Conservation (phyloP, 2,329 filamentous ascomycete genomes). For the Neonectria coccinea region DNA sequence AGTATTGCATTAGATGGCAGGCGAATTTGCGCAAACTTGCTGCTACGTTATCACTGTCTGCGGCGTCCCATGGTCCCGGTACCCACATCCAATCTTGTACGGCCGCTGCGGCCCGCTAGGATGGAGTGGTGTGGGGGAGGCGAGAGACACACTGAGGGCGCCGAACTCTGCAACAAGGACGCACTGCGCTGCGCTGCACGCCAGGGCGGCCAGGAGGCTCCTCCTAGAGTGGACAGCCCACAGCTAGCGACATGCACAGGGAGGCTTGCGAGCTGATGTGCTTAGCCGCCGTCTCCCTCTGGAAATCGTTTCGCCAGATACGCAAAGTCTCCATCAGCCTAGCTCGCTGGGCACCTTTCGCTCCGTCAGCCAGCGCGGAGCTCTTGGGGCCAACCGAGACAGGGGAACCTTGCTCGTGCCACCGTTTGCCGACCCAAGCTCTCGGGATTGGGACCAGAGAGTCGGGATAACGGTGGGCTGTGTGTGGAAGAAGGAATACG, state of each 20-base stretch:
- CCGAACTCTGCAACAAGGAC: constrained; percentile 34
- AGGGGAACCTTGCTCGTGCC: constrained; percentile 48
- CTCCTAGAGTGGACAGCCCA: constrained; percentile 25
- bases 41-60: constrained; percentile 32
- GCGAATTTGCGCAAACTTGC: constrained; percentile 24
- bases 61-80: constrained; percentile 29
- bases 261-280: constrained; percentile 23
- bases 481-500: constrained; percentile 24
- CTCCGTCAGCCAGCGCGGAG: constrained; percentile 20
- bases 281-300: constrained; percentile 29
- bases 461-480: constrained; percentile 46
- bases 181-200: constrained; percentile 3
- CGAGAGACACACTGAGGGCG: constrained; percentile 12
- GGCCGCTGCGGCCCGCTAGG: constrained; percentile 45
- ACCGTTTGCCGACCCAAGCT: constrained; percentile 51
- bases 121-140: constrained; percentile 41
- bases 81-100: constrained; percentile 37
- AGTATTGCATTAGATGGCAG: constrained; percentile 28
- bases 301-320: constrained; percentile 10
- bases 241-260: constrained; percentile 21
- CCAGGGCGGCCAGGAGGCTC: constrained; percentile 27
- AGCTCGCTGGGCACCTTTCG: constrained; percentile 16
- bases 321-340: constrained; percentile 1
- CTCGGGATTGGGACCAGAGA: constrained; percentile 50
- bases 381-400: constrained; percentile 38